phyloP scores from a whole-genome alignment of 2,329 filamentous ascomycete genomes.

The Calonectria pseudoturangicola region DNA sequence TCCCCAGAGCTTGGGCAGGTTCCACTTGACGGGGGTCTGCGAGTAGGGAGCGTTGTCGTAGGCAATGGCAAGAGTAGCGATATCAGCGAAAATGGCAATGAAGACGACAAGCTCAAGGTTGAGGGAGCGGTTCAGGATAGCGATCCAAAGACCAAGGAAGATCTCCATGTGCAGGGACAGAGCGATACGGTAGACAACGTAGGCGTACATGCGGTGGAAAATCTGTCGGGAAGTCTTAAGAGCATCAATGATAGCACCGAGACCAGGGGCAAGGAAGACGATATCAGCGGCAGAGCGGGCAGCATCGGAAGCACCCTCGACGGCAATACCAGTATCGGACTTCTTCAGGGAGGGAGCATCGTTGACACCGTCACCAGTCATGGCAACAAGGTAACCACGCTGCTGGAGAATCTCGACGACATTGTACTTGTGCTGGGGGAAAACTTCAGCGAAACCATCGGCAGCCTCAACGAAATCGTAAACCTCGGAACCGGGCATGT shows the following conservation, averaged over 20 bases:
- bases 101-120: constrained; percentile 94
- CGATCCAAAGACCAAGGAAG: constrained; percentile 94
- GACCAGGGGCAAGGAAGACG: constrained; percentile 92
- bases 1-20: constrained; percentile 94
- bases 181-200: constrained; percentile 96
- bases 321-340: constrained; percentile 96
- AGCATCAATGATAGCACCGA: constrained; percentile 93
- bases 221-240: constrained; percentile 95
- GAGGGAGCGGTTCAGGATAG: constrained; percentile 87
- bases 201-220: constrained; percentile 97
- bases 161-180: constrained; percentile 93
- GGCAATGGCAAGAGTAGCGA: constrained; percentile 92
- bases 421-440: constrained; percentile 90
- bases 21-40: constrained; percentile 93
- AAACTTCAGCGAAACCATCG: constrained; percentile 95
- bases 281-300: constrained; percentile 94
- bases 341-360: constrained; percentile 95
- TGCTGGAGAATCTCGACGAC: constrained; percentile 91
- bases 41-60: constrained; percentile 95
- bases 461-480: constrained; percentile 97
- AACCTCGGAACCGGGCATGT: constrained; percentile 94
- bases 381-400: constrained; percentile 94
- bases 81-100: constrained; percentile 94
- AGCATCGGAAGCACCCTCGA: constrained; percentile 93
- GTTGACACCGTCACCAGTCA: constrained; percentile 98